Base-by-base conservation (phyloP, 2,329 filamentous ascomycete species). In the Graphiopsis chlorocephala region DNA sequence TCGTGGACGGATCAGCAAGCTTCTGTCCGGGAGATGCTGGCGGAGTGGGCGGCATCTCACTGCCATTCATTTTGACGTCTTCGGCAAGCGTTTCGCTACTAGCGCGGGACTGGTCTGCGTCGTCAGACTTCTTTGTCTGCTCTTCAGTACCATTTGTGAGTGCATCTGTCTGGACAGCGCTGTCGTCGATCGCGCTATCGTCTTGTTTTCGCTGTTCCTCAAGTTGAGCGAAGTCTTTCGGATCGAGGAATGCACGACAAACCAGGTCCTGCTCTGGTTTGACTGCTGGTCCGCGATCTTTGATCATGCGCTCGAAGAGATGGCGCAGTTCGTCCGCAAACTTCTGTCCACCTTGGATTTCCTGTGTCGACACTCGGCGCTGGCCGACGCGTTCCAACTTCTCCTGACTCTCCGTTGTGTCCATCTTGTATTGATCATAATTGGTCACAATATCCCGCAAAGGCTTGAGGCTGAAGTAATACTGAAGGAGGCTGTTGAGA, bases 401-500 rank as follows among this genome's bases (percentile, higher is more conserved):
- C 48, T 95, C 81, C 28, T 81, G 84, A 65, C 87, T 84, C 48
- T 88, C 86, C 10, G 84, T 85, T 4, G 91, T 77, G 3, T 89
- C 85, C 73, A 95, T 86, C 68, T 89, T 86, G 72, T 89, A 86
- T 4, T 87, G 78, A 28, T 94, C 87, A 69, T 91, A 92, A 58
- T 92, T 83, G 65, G 96, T 82, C 3, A 97, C 88, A 68, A 97
- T 85, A 5, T 95, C 85, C 58, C 94, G 87, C 31, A 98, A 83
- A 2, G 91, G 88, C 67, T 88, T 89, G 63, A 98, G 86, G 0
- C 93, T 96, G 75, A 96, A 97, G 69, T 97, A 90, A 74, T 96
- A 98, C 72, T 99, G 95, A 11, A 99, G 83, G 57, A 99, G 85
- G 78, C 94, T 98, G 81, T 99, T 99, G 63, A 99, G 84, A 73